Percentiles rank a stretch among this genome's conserved stretches.
Conservation (phyloP, 805 yeast genomes). For the Yarrowia sp. region DNA sequence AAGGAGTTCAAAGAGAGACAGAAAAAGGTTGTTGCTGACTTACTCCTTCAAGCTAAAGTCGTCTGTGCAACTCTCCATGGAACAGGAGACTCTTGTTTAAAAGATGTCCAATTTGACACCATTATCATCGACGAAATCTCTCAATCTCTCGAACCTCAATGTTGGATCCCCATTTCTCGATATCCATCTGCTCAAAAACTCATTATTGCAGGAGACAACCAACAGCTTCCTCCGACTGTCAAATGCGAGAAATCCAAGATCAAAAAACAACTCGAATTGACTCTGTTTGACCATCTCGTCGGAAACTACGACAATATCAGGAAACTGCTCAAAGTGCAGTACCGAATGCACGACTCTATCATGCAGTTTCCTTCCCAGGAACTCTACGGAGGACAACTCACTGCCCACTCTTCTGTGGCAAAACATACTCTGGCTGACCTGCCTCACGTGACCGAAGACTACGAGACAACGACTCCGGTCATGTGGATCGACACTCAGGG, state of each 20-base stretch:
- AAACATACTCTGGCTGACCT: slow-evolving; percentile 63
- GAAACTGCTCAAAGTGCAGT: slow-evolving; percentile 75
- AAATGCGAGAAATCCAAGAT: slow-evolving; percentile 57
- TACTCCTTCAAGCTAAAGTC: slow-evolving; percentile 68
- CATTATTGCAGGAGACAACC: slow-evolving; percentile 90
- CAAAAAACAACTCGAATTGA: slow-evolving; percentile 60
- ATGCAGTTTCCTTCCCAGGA: slow-evolving; percentile 77
- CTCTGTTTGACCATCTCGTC: slow-evolving; percentile 83
- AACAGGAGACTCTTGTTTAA: slow-evolving; percentile 73
- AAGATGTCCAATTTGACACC: slow-evolving; percentile 73
- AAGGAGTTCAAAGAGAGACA: slow-evolving; percentile 76
- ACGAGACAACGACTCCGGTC: slow-evolving; percentile 62
- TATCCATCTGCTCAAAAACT: slow-evolving; percentile 65
- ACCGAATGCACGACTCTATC: slow-evolving; percentile 81
- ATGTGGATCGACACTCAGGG: slow-evolving; percentile 96
- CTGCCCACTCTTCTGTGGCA: slow-evolving; percentile 67
- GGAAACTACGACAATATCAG: slow-evolving; percentile 55
- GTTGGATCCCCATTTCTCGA: slow-evolving; percentile 89
- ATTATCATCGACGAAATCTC: slow-evolving; percentile 94
- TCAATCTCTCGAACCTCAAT: slow-evolving; percentile 91
- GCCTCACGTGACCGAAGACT: slow-evolving; percentile 57
- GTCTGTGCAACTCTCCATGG: slow-evolving; percentile 89
- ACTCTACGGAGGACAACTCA: slow-evolving; percentile 67
- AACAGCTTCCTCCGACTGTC: slow-evolving; percentile 90
- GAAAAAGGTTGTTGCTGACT: slow-evolving; percentile 62